Conservation (phyloP, 768 basidiomycete species). For the Phlegmacium glaucopus region DNA sequence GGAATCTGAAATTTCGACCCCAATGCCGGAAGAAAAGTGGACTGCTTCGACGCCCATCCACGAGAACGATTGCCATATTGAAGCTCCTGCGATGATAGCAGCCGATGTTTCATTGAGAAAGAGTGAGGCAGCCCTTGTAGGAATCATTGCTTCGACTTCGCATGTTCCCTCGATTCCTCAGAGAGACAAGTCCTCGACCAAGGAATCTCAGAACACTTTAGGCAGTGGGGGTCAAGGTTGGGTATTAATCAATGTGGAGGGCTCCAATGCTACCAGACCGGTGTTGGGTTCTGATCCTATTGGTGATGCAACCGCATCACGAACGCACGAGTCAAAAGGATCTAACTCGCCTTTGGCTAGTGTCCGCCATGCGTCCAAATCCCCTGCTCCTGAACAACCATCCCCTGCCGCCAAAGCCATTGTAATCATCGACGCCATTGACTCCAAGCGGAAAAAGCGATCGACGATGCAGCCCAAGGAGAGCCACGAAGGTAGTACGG, state of each 20-base stretch:
- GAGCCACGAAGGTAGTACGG: constrained; percentile 14
- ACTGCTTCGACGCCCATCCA: constrained; percentile 35
- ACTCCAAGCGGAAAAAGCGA: constrained; percentile 40
- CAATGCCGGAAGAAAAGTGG: constrained; percentile 17
- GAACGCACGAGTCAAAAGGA: not conserved
- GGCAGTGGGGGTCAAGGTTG: constrained; percentile 50
- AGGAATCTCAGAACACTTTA: constrained; percentile 17
- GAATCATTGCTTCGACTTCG: constrained; percentile 38
- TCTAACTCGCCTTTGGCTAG: constrained; percentile 6
- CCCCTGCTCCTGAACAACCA: constrained; percentile 10
- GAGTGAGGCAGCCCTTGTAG: constrained; percentile 63
- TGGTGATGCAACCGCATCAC: not conserved
- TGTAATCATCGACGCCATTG: constrained; percentile 56
- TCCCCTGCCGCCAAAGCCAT: constrained; percentile 60
- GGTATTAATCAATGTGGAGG: constrained; percentile 64
- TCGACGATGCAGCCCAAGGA: constrained; percentile 17
- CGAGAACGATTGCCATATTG: constrained; percentile 48
- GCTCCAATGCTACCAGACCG: constrained; percentile 7
- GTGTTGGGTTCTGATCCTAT: not conserved
- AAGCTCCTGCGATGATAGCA: constrained; percentile 50
- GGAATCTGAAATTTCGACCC: not conserved
- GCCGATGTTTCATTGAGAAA: constrained; percentile 43
- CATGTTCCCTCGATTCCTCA: constrained; percentile 18
- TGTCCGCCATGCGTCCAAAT: constrained; percentile 7
- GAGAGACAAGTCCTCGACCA: constrained; percentile 22